Base-by-base conservation (phyloP, 805 yeast genomes). In the Starmerella sirachaensis region DNA sequence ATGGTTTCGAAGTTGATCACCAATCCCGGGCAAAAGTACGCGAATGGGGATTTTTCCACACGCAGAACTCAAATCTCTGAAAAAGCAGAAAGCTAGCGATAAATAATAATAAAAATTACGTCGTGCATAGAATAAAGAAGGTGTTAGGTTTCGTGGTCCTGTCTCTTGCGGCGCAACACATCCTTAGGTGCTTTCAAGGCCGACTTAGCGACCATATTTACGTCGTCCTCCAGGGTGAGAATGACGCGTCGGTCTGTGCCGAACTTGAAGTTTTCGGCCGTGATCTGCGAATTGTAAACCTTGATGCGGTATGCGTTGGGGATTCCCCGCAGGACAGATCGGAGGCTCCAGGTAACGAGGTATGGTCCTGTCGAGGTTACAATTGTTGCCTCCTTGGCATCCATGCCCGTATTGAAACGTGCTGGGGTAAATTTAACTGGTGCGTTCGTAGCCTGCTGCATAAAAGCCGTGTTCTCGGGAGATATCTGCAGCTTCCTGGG, bases 361-460 rank as follows among this genome's bases (percentile, higher is more conserved):
- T 74, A 85, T 14, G 86, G 88, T 2, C 94, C 94, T 2, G 78
- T 65, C 4, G 88, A 74, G 1, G 93, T 69, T 18, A 83, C 74
- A 35, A 85, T 79, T 2, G 77, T 66, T 14, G 79, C 74, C 52
- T 78, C 91, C 43, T 70, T 72, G 18, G 72, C 55, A 33, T 68
- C 66, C n/a, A 71, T 38, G 29, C 84, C 84, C 18, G 78, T 66
- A 56, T 85, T 81, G 66, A 85, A 85, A 48, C 70, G 69, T 5
- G 93, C 94, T 40, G 68, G 67, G 3, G 91, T 74, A 57, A 83
- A 84, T 17, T 60, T 52, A 12, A 80, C 57, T 1, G 71, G 66
- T 37, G 60, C 58, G 4, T 65, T 66, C 2, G 73, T 65, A 33
- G 68, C 68, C 11, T 61, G 58, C 37, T 63, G 64, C 64, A 82